A percentile compares a stretch with the other conserved stretches of the same genome.
phyloP scores from a whole-genome alignment of 2,329 filamentous ascomycete genomes.

The Periconia macrospinosa region DNA sequence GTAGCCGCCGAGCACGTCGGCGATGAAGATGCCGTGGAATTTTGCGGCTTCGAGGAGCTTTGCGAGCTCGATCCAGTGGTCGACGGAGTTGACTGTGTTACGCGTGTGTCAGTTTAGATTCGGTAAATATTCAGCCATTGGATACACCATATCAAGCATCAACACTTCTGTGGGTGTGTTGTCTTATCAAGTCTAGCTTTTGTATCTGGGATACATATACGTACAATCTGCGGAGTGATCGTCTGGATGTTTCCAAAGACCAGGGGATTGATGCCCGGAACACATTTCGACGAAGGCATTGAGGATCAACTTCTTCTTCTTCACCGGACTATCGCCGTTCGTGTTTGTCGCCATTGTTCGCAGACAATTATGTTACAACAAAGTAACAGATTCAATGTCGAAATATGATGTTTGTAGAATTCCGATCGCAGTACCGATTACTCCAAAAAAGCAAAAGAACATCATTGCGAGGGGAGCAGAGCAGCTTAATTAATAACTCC shows the following conservation, averaged over 20 bases:
- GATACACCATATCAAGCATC: slow-evolving; percentile 45
- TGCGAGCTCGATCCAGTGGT: slow-evolving; percentile 27
- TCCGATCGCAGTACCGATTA: too few relatives aligned
- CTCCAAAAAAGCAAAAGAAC: too few relatives aligned
- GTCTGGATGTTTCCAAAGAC: slow-evolving; percentile 5
- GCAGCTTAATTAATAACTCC: too few relatives aligned
- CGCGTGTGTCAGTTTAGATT: slow-evolving; percentile 11
- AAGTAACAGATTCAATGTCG: neutral
- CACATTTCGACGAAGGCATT: slow-evolving; percentile 30
- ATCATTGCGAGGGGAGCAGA: too few relatives aligned
- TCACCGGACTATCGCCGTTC: neutral
- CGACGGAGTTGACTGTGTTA: slow-evolving; percentile 48
- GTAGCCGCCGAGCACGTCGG: slow-evolving; percentile 61
- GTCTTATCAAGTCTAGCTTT: too few relatives aligned
- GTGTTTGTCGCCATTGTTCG: neutral
- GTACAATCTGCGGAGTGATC: slow-evolving; percentile 35
- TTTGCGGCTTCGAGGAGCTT: slow-evolving; percentile 42
- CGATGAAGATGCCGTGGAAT: slow-evolving; percentile 45
- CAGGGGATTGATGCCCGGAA: slow-evolving; percentile 53
- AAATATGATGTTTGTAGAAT: too few relatives aligned
- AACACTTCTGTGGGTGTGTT: too few relatives aligned
- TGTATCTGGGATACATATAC: too few relatives aligned
- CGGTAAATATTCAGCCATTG: slow-evolving; percentile 45
- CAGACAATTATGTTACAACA: neutral
- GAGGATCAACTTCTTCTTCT: neutral